phyloP scores from a whole-genome alignment of 2,329 filamentous ascomycete species.

The Pseudofabraea citricarpa region DNA sequence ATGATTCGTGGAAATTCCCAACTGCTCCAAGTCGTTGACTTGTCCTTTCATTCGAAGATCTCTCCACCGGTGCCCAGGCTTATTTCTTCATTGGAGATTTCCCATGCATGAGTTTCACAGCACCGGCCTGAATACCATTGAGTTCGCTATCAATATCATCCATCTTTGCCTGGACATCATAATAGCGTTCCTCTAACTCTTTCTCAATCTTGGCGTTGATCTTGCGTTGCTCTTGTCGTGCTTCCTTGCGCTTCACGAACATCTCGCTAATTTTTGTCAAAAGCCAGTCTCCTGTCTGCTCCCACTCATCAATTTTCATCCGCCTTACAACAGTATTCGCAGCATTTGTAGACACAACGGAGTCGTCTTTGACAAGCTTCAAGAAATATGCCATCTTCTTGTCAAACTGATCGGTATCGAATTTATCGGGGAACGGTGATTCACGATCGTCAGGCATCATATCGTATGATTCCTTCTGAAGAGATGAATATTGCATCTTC shows the following conservation, averaged over 20 bases:
- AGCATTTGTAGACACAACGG: neutral
- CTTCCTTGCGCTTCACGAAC: conserved; percentile 16
- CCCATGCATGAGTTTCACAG: conserved; percentile 11
- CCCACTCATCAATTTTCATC: conserved; percentile 24
- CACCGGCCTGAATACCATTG: conserved; percentile 21
- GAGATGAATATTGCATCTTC: conserved; percentile 16
- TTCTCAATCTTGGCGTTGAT: conserved; percentile 19
- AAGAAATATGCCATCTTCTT: conserved; percentile 2
- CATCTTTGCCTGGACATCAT: conserved; percentile 17
- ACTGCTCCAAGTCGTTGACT: no score
- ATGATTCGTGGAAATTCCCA: no score
- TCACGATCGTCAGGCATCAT: neutral
- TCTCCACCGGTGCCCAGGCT: no score
- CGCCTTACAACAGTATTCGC: conserved; percentile 15
- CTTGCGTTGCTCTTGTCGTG: conserved; percentile 20
- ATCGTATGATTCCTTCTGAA: conserved; percentile 18
- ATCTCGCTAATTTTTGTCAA: conserved; percentile 19
- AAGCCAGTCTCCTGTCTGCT: conserved; percentile 26
- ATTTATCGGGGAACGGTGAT: neutral
- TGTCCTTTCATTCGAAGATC: no score
- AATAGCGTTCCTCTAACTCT: conserved; percentile 22
- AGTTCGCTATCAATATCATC: conserved; percentile 16
- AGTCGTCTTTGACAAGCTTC: conserved; percentile 5
- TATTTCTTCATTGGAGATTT: no score
- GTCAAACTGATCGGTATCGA: neutral